Evolutionary conservation across 208 protist species (phyloP).

Genomic region (Leptomonas seymouri): DNA sequence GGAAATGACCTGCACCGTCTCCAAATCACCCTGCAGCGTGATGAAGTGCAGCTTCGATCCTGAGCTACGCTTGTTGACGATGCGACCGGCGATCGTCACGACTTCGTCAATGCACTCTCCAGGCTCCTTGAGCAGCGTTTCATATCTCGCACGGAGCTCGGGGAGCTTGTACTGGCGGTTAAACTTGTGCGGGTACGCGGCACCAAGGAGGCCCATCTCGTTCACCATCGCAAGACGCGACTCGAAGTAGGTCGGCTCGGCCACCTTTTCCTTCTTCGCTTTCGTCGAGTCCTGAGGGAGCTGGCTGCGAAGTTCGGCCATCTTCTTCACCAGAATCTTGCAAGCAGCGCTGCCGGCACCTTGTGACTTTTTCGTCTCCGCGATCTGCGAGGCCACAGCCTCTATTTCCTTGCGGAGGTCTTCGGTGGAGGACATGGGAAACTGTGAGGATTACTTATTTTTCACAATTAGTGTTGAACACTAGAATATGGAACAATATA

Average conservation of each 20-base stretch:
- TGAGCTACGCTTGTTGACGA: conserved; percentile 79
- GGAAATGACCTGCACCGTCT: conserved; percentile 96
- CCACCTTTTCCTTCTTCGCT: conserved; percentile 52
- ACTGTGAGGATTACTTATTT: conserved; percentile 6
- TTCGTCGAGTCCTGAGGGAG: conserved; percentile 49
- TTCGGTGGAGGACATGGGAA: conserved; percentile 46
- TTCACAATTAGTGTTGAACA: neutral
- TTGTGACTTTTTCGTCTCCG: conserved; percentile 65
- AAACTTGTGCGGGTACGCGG: conserved; percentile 99
- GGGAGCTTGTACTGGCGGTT: conserved; percentile 84
- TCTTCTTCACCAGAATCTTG: conserved; percentile 76
- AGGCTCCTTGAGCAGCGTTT: conserved; percentile 51
- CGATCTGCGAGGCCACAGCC: conserved; percentile 70
- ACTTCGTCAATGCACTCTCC: conserved; percentile 52
- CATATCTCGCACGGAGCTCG: conserved; percentile 87
- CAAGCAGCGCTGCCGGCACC: conserved; percentile 63
- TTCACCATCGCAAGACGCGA: conserved; percentile 89
- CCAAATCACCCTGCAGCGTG: conserved; percentile 93
- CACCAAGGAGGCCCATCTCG: conserved; percentile 81
- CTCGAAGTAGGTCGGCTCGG: conserved; percentile 83
- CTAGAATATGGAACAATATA: no score
- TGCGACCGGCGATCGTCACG: conserved; percentile 90
- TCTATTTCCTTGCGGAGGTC: conserved; percentile 78
- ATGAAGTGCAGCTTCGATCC: conserved; percentile 98
- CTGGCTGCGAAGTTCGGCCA: conserved; percentile 66